Evolutionary conservation across 208 protist genomes (phyloP).

Genomic region (Trypanosoma melophagium): DNA sequence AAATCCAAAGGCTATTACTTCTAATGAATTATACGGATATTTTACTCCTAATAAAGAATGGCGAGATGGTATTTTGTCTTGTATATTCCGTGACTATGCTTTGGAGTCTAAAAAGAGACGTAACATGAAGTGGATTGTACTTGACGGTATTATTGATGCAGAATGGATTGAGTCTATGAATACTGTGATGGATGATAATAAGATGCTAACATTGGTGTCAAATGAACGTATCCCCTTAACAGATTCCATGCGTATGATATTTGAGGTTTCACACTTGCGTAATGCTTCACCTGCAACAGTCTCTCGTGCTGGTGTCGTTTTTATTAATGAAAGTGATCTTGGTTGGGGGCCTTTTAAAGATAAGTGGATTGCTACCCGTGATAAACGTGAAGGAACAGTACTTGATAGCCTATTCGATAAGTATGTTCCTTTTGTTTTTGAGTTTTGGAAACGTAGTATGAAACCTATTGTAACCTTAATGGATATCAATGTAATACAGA

Average conservation of each 20-base stretch:
- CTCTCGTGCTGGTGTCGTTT: conserved; percentile 97
- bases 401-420: conserved; percentile 97
- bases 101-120: conserved; percentile 95
- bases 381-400: conserved; percentile 90
- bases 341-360: conserved; percentile 97
- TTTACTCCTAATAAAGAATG: conserved; percentile 96
- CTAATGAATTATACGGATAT: conserved; percentile 98
- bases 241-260: conserved; percentile 97
- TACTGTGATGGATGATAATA: conserved; percentile 99
- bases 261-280: conserved; percentile 96
- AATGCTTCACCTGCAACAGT: conserved; percentile 98
- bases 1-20: conserved; percentile 98
- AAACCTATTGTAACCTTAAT: conserved; percentile 83
- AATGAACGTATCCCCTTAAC: conserved; percentile 98
- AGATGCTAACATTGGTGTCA: conserved; percentile 97
- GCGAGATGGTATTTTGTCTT: conserved; percentile 95
- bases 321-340: conserved; percentile 97
- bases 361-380: conserved; percentile 91
- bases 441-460: conserved; percentile 93
- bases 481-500: conserved; percentile 97
- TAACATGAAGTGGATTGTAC: conserved; percentile 97
- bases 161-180: conserved; percentile 99
- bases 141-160: conserved; percentile 98
- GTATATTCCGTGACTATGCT: conserved; percentile 95
- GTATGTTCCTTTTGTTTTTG: conserved; percentile 94